Percentiles rank a stretch among this genome's conserved stretches.
Conservation (phyloP, 2,329 filamentous ascomycete genomes). For the Colletotrichum sansevieriae region DNA sequence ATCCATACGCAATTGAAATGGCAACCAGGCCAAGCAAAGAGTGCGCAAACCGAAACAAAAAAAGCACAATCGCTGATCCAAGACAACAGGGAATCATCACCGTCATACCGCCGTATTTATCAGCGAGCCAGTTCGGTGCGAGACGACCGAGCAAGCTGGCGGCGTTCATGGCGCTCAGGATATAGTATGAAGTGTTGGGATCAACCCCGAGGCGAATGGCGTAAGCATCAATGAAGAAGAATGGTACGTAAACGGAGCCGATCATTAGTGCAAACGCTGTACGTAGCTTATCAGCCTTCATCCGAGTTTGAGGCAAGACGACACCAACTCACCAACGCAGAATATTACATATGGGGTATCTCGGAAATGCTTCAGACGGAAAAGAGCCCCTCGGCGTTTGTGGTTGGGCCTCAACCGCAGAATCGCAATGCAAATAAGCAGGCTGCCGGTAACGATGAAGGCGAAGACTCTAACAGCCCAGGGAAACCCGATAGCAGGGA, state of each 20-base stretch:
- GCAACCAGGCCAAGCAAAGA: constrained; percentile 36
- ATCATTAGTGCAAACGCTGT: constrained; percentile 36
- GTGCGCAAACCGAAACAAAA: constrained; percentile 28
- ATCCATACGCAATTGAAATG: constrained; percentile 37
- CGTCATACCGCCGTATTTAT: constrained; percentile 38
- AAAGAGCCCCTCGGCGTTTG: constrained; percentile 31
- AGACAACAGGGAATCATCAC: constrained; percentile 37
- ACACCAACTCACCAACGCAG: constrained; percentile 20
- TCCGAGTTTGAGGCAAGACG: no score
- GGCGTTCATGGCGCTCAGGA: constrained; percentile 42
- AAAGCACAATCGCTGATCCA: constrained; percentile 29
- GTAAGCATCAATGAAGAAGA: constrained; percentile 36
- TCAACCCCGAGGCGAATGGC: constrained; percentile 35
- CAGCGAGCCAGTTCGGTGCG: constrained; percentile 41
- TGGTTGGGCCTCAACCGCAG: constrained; percentile 33
- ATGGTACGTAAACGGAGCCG: constrained; percentile 35
- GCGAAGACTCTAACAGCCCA: constrained; percentile 37
- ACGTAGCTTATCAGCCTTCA: not conserved
- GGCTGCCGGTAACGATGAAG: constrained; percentile 30
- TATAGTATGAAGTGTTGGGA: constrained; percentile 29
- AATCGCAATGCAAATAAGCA: constrained; percentile 32
- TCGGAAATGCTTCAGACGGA: constrained; percentile 29
- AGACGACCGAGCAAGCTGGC: constrained; percentile 41
- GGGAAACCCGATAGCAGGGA: constrained; percentile 27
- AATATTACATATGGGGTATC: constrained; percentile 27